Conservation (phyloP, 192 early-diverging fungal genomes). For the Coemansia erecta region DNA sequence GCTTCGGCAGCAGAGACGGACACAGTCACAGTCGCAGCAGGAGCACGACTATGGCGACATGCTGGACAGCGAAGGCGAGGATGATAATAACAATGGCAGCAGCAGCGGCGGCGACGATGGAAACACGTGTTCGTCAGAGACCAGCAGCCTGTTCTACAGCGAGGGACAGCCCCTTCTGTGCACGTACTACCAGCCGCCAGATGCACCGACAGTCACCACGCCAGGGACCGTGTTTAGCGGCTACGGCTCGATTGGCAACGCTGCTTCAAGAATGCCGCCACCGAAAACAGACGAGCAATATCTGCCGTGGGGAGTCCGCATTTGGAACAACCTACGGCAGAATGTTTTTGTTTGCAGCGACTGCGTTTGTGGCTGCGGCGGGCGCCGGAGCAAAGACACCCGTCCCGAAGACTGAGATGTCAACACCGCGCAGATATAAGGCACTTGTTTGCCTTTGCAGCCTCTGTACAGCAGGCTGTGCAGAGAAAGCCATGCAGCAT, state of each 20-base stretch:
- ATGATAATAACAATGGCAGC: conserved; percentile 4
- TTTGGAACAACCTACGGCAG: conserved; percentile 9
- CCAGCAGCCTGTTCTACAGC: conserved; percentile 38
- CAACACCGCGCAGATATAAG: too few species aligned
- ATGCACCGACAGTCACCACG: background rate
- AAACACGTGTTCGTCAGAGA: conserved; percentile 12
- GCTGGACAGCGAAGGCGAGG: conserved; percentile 17
- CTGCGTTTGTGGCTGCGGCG: conserved; percentile 4
- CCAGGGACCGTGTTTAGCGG: background rate
- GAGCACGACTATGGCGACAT: conserved; percentile 31
- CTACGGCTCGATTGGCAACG: conserved; percentile 11
- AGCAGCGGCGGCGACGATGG: conserved; percentile 4
- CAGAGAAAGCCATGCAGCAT: too few species aligned
- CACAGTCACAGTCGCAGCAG: background rate
- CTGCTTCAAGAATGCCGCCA: background rate
- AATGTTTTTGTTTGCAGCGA: conserved; percentile 9
- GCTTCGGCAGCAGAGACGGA: conserved; percentile 8
- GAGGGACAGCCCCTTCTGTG: conserved; percentile 50
- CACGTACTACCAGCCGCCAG: conserved; percentile 34
- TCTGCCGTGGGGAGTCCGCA: conserved; percentile 31
- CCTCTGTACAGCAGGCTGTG: too few species aligned
- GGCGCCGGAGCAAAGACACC: background rate
- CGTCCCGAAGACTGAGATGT: too few species aligned
- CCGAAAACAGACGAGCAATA: conserved; percentile 36
- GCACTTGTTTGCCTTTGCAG: too few species aligned